phyloP scores from a whole-genome alignment of 2,329 filamentous ascomycete genomes.

The Aspergillus ochraceoroseus region DNA sequence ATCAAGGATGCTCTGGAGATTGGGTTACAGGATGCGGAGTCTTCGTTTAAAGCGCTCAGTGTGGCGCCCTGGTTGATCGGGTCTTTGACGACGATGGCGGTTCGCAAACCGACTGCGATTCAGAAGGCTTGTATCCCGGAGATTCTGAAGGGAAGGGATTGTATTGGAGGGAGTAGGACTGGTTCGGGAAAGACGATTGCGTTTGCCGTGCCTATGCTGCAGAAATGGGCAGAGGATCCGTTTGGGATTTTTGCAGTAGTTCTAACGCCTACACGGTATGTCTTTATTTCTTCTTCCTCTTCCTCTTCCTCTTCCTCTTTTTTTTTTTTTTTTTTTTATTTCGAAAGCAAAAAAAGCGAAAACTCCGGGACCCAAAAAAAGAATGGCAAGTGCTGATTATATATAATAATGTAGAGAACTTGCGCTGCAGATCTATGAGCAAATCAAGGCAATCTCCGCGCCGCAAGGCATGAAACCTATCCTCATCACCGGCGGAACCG shows the following conservation, averaged over 20 bases:
- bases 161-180: constrained; percentile 88
- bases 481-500: constrained; percentile 85
- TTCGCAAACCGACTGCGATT: constrained; percentile 84
- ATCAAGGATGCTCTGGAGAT: constrained; percentile 41
- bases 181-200: constrained; percentile 97
- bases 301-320: too few species aligned
- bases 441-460: constrained; percentile 87
- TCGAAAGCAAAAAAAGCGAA: too few species aligned
- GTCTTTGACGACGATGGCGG: constrained; percentile 71
- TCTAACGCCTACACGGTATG: constrained; percentile 74
- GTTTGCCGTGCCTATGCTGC: constrained; percentile 89
- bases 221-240: constrained; percentile 89
- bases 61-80: constrained; percentile 84
- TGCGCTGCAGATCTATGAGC: constrained; percentile 92
- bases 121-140: constrained; percentile 90
- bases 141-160: constrained; percentile 85
- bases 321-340: too few species aligned
- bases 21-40: constrained; percentile 43
- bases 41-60: constrained; percentile 65
- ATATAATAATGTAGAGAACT: constrained; percentile 75
- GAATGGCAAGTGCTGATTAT: not conserved
- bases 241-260: constrained; percentile 85
- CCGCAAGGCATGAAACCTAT: constrained; percentile 81
- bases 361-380: too few species aligned
- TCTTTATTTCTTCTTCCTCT: not conserved